Evolutionary conservation across 179 eudicot genomes (phyloP).

Genomic region (Sideroxylon spinosum): DNA sequence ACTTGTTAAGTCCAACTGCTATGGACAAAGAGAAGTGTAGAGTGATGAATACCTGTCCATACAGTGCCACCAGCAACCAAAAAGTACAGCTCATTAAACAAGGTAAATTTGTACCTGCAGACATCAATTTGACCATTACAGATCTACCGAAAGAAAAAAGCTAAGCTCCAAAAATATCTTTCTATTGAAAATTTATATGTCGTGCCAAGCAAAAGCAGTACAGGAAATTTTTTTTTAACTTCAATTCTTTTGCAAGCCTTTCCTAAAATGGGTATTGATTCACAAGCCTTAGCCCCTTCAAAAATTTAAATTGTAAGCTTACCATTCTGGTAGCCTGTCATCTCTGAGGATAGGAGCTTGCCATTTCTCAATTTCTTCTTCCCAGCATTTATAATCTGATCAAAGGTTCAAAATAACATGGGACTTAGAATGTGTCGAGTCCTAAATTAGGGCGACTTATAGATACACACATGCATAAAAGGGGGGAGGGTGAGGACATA

Average conservation of each 20-base stretch:
- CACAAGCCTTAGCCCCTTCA: not conserved
- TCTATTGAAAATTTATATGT: not conserved
- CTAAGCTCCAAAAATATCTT: not conserved
- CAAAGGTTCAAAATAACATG: slow-evolving; percentile 18
- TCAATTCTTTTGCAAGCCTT: not conserved
- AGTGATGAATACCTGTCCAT: slow-evolving; percentile 75
- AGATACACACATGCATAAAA: not conserved
- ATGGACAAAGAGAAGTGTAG: not conserved
- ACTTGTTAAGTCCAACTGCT: not conserved
- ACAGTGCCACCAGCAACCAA: slow-evolving; percentile 92
- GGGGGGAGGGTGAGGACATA: not conserved
- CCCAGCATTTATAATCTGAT: slow-evolving; percentile 92
- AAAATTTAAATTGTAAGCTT: slow-evolving; percentile 19
- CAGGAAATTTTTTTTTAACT: not conserved
- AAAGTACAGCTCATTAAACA: slow-evolving; percentile 93
- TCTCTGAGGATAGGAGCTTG: slow-evolving; percentile 85
- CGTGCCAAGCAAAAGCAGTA: not conserved
- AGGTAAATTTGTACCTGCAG: slow-evolving; percentile 90
- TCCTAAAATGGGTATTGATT: not conserved
- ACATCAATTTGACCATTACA: slow-evolving; percentile 5
- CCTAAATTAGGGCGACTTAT: not conserved
- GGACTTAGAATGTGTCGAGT: not conserved
- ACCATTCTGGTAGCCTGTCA: slow-evolving; percentile 95
- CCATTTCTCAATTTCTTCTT: slow-evolving; percentile 98
- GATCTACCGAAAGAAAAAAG: not conserved